A percentile compares a stretch with the other conserved stretches of the same genome.
phyloP scores from a whole-genome alignment of 345 rosid genomes.

The Eucalyptus melliodora region DNA sequence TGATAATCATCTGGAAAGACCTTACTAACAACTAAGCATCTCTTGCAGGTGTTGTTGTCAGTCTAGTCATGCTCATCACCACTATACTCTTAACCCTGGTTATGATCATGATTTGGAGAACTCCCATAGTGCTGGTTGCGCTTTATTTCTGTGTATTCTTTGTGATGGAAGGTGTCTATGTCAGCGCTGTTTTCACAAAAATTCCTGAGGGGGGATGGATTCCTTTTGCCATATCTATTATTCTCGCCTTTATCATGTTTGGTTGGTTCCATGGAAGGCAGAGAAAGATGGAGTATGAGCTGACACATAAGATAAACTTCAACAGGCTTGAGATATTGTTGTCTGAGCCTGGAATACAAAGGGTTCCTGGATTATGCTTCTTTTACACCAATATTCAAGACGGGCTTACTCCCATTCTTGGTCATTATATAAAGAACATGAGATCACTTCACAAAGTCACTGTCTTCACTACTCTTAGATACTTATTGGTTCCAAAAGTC shows the following conservation, averaged over 20 bases:
- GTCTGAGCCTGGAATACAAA: constrained; percentile 54
- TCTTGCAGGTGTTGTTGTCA: constrained; percentile 68
- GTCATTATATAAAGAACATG: constrained; percentile 69
- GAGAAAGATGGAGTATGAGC: constrained; percentile 63
- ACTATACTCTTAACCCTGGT: constrained; percentile 60
- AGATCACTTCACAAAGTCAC: constrained; percentile 75
- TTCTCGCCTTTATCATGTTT: constrained; percentile 74
- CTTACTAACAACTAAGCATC: background rate
- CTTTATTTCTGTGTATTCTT: constrained; percentile 58
- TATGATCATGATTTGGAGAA: constrained; percentile 88
- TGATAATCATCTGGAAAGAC: background rate
- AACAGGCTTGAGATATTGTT: constrained; percentile 38
- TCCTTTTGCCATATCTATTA: constrained; percentile 69
- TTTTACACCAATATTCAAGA: constrained; percentile 80
- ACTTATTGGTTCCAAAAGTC: constrained; percentile 53
- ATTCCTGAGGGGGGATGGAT: constrained; percentile 86
- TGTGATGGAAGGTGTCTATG: constrained; percentile 71
- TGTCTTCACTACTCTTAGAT: constrained; percentile 57
- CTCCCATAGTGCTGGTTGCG: constrained; percentile 38
- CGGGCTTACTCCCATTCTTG: constrained; percentile 69
- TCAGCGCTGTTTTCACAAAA: constrained; percentile 66
- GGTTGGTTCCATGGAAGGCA: constrained; percentile 90
- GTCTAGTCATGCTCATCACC: constrained; percentile 82
- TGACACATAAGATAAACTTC: constrained; percentile 50
- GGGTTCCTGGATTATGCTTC: constrained; percentile 77